These are phyloP conservation scores for Vishniacozyma victoriae DNA, from an alignment of 768 basidiomycete genomes.

Conservation along the genomic window DNA sequence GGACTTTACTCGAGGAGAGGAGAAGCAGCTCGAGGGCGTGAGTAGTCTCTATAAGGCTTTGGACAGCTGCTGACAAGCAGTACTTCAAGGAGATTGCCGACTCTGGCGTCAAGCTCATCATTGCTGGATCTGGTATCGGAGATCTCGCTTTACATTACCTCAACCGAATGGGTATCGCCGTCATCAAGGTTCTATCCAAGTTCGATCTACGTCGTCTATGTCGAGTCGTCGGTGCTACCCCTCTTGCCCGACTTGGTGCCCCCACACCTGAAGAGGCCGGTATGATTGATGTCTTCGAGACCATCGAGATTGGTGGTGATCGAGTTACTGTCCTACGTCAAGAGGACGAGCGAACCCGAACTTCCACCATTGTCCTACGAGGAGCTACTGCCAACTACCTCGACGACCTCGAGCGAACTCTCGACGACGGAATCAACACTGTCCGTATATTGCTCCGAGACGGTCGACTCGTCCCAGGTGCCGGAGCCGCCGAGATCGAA, in stretches of 20 bases:
- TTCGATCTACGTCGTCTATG: conserved; percentile 92
- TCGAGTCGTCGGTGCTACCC: conserved; percentile 92
- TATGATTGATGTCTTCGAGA: conserved; percentile 87
- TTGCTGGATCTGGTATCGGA: conserved; percentile 86
- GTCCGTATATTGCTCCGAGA: conserved; percentile 91
- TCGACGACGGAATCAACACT: conserved; percentile 95
- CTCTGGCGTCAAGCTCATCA: conserved; percentile 85
- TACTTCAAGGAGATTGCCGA: conserved; percentile 96
- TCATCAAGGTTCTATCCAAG: conserved; percentile 94
- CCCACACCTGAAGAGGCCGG: conserved; percentile 96
- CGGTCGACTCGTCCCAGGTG: conserved; percentile 80
- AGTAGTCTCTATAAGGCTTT: conserved; percentile 7
- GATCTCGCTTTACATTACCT: conserved; percentile 97
- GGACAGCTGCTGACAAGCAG: conserved; percentile 49
- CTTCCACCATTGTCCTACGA: conserved; percentile 88
- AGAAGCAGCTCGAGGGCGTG: conserved; percentile 87
- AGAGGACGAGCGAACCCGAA: conserved; percentile 77
- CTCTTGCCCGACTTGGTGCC: conserved; percentile 88
- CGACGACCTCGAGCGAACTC: conserved; percentile 91
- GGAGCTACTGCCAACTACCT: conserved; percentile 91
- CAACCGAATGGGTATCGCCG: conserved; percentile 85
- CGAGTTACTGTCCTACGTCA: conserved; percentile 95
- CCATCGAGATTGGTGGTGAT: conserved; percentile 92
- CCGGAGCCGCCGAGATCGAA: conserved; percentile 89
- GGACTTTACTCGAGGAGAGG: conserved; percentile 92